Conservation (phyloP, 2,329 filamentous ascomycete genomes). For the Pseudocercospora fijiensis region DNA sequence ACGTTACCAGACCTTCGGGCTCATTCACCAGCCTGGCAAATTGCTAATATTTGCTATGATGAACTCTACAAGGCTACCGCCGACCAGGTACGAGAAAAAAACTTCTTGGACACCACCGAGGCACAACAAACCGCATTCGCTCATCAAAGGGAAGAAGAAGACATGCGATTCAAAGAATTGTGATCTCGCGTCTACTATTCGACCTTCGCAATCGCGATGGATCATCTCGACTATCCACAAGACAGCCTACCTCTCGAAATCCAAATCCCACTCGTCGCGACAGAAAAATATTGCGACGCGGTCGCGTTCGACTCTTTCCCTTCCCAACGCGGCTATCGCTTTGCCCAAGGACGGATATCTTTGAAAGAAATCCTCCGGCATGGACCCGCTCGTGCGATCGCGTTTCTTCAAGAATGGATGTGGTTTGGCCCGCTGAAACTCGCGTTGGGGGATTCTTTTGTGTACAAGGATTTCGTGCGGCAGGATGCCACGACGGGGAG, state of each 20-base stretch:
- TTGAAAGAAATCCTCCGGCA: not conserved
- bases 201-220: not conserved
- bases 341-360: not conserved
- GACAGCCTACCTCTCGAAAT: not conserved
- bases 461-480: not conserved
- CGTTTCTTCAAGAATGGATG: slow-evolving; percentile 1
- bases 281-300: not conserved
- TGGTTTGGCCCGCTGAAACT: slow-evolving; percentile 1
- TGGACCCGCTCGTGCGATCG: not conserved
- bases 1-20: not conserved
- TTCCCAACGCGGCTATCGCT: not conserved
- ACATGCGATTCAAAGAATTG: not conserved
- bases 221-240: not conserved
- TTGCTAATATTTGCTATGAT: slow-evolving; percentile 6
- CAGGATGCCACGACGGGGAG: not conserved
- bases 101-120: not conserved
- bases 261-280: not conserved
- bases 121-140: not conserved
- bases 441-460: not conserved
- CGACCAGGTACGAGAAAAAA: not conserved
- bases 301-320: not conserved
- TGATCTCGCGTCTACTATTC: not conserved
- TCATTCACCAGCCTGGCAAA: not conserved
- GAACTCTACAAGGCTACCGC: not conserved
- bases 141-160: not conserved